Evolutionary conservation across 257 asterid genomes (phyloP), one percentile per base, ranked within the genome.

Genomic region (Nicotiana tabacum): DNA sequence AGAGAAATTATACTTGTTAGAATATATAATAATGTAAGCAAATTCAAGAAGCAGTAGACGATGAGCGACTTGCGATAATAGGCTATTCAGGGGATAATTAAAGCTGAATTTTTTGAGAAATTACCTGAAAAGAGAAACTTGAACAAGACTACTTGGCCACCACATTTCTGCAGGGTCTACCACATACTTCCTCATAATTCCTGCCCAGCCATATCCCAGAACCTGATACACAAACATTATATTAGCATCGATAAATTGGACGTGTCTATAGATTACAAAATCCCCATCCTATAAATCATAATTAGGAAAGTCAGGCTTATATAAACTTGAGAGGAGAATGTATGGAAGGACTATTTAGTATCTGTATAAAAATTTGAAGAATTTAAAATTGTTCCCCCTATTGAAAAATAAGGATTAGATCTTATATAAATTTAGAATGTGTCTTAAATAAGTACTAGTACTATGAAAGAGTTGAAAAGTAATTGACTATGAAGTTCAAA

Each of bases 201-300:
- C 93, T 76, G 95, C 92, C 90, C 92, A 91, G 15, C 95, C 95
- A 83, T 91, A 91, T 51, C 95, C 95, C 78, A 91, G 43, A 24
- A 91, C 87, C 92, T 89, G 89, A 61, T 30, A 30, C 43, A 56
- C 60, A 30, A 53, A 17, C 79, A 46, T 46, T 46, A 3, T 21
- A 46, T 46, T n/a, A 72, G 60, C 77, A 67, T 17, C 35, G 4
- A 32, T 32, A 32, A 3, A 32, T 32, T 32, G 3, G 35, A 11
- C 55, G 55, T 2, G 13, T 48, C 55, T 48, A 2, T 13, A 48
- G 2, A 48, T 9, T 9, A 48, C 55, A 48, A 37, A 37, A 37
- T 37, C 7, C 55, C 0, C 15, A 48, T 9, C 15, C 13, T 48
- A 6, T 5, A 5, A 37, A 37, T 1, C 7, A 37, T 37, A 5